Base-by-base conservation (phyloP, 305 asterid genomes). In the Plantago rigida region DNA sequence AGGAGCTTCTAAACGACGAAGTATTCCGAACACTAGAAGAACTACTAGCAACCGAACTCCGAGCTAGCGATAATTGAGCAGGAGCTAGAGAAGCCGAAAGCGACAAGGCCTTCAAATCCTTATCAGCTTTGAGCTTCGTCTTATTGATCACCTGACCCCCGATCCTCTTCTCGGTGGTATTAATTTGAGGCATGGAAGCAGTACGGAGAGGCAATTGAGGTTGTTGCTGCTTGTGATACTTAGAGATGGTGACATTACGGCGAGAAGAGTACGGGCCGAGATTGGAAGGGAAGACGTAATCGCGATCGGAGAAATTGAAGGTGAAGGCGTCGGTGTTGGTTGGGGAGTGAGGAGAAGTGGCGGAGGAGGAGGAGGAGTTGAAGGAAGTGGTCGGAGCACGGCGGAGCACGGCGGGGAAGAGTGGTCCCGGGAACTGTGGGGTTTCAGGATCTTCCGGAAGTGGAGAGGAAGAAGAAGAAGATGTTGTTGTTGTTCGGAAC, bases 181-280 rank as follows among this genome's bases (percentile, higher is more conserved):
- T 59, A 70, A 53, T 73, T 57, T 78, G 68, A 61, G 85, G 87
- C 87, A 78, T 59, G 39, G 91, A 80, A 56, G 80, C 57, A 68
- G 79, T 67, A 50, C 82, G 79, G 55, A 63, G 67, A 31, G 87
- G 73, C 13, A 60, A 68, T 26, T 71, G 79, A 52, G 55, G 58
- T 77, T 67, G 72, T 56, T 56, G 73, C 46, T 67, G 70, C 58
- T 51, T 66, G 66, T 71, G 80, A 14, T 79, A 72, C 66, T 78
- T 78, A 46, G 88, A 53, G 47, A 78, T 60, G 47, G 69, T 65
- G 79, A 75, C 78, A 71, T 82, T 78, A n/a, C 82, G 84, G 41
- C 96, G 87, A 64, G 96, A 73, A 59, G 96, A 78, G 76, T 90
- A 82, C 2, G 94, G 95, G 5, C 95, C 91, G 48, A 87, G 87